A percentile compares a stretch with the other conserved stretches of the same genome.
Evolutionary conservation across 2,329 filamentous ascomycete genomes (phyloP).

Genomic region (Epichloe brachyelytri): DNA sequence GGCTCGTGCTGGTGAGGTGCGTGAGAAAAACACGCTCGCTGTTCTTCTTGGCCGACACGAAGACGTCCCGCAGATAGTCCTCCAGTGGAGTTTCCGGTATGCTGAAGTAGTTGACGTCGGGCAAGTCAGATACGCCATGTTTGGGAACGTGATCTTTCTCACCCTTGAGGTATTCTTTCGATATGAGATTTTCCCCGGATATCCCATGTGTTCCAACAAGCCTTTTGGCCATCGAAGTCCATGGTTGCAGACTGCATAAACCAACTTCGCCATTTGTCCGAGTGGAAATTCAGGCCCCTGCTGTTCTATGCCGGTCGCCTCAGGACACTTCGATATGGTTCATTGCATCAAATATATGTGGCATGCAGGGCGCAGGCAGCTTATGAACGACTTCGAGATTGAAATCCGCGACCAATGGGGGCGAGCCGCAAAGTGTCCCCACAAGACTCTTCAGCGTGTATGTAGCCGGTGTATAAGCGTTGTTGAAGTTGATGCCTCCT

Average conservation of each 20-base stretch:
- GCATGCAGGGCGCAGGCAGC: slow-evolving; percentile 31
- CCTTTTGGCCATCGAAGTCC: slow-evolving; percentile 18
- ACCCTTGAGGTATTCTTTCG: slow-evolving; percentile 18
- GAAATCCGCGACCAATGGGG: slow-evolving; percentile 27
- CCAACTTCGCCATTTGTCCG: slow-evolving; percentile 18
- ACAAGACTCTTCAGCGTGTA: slow-evolving; percentile 31
- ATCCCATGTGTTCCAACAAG: slow-evolving; percentile 18
- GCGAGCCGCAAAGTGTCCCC: slow-evolving; percentile 29
- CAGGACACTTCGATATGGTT: slow-evolving; percentile 13
- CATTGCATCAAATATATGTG: slow-evolving; percentile 24
- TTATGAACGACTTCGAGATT: slow-evolving; percentile 28
- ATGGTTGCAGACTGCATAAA: slow-evolving; percentile 20
- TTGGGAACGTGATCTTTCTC: slow-evolving; percentile 11
- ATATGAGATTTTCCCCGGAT: slow-evolving; percentile 13
- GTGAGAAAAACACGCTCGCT: slow-evolving; percentile 21
- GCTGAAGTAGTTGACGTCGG: slow-evolving; percentile 22
- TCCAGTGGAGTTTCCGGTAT: slow-evolving; percentile 19
- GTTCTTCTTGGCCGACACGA: slow-evolving; percentile 16
- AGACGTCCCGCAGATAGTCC: slow-evolving; percentile 21
- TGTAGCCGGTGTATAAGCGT: slow-evolving; percentile 27
- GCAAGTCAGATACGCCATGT: slow-evolving; percentile 15
- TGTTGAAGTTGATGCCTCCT: slow-evolving; percentile 28
- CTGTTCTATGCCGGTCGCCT: background rate
- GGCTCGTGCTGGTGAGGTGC: slow-evolving; percentile 23
- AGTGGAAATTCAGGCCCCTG: slow-evolving; percentile 9